phyloP scores from a whole-genome alignment of 2,329 filamentous ascomycete species.

The Exophiala dermatitidis region DNA sequence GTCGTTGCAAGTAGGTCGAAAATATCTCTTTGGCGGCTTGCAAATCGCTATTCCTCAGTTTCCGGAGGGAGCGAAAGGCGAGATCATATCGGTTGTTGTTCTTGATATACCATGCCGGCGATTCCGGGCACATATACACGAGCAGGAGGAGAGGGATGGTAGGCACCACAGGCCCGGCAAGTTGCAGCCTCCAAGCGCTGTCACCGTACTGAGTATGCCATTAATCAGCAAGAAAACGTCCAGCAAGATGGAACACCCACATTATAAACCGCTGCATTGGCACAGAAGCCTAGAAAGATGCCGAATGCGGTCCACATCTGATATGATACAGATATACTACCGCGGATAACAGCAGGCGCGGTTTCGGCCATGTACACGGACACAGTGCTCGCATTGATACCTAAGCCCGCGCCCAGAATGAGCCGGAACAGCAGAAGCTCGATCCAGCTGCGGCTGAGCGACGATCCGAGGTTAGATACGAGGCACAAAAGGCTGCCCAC shows the following conservation, averaged over 20 bases:
- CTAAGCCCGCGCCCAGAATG: conserved; percentile 33
- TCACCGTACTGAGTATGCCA: conserved; percentile 32
- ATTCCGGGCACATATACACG: conserved; percentile 58
- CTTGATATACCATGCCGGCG: conserved; percentile 61
- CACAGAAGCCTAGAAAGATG: conserved; percentile 60
- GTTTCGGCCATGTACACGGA: conserved; percentile 45
- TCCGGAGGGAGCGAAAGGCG: conserved; percentile 53
- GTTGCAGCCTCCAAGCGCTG: conserved; percentile 57
- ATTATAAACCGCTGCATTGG: conserved; percentile 57
- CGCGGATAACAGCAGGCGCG: conserved; percentile 43
- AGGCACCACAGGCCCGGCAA: conserved; percentile 59
- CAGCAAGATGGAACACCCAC: conserved; percentile 27
- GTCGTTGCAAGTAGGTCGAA: conserved; percentile 45
- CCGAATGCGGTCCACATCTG: conserved; percentile 48
- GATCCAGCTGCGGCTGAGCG: conserved; percentile 51
- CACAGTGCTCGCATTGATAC: conserved; percentile 40
- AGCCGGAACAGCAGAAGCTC: conserved; percentile 51
- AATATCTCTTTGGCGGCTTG: conserved; percentile 52
- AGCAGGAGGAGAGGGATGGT: conserved; percentile 53
- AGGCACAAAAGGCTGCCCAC: conserved; percentile 53
- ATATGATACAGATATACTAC: conserved; percentile 48
- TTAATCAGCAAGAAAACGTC: background rate
- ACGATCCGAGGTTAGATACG: conserved; percentile 44
- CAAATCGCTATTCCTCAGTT: conserved; percentile 51
- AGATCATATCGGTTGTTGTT: conserved; percentile 48